Evolutionary conservation across 2,329 filamentous ascomycete genomes (phyloP), one percentile per base, ranked within the genome.

Genomic region (Talaromyces islandicus): DNA sequence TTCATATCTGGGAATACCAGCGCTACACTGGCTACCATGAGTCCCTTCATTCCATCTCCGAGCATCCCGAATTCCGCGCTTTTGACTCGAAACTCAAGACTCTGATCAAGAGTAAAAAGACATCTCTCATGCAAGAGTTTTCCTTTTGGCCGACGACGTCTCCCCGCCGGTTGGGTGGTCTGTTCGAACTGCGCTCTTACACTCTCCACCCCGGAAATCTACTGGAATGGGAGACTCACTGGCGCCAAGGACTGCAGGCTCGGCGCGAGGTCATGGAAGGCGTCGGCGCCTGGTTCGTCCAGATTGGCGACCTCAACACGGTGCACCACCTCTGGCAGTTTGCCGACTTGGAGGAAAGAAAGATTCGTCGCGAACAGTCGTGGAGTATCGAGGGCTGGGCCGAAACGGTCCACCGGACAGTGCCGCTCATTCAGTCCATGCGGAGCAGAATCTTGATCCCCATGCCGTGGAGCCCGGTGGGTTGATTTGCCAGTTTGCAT

Each of bases 1-100:
- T 99, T 56, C 94, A 99, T 75, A 99, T 99, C 70, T 99, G 94
- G 94, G 94, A 99, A 77, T 99, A 99, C 76, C 92, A 97, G 77
- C 89, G 92, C 69, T 99, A 97, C 78, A 84, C 92, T 68, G 94
- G 94, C 63, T 97, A 97, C 77, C 94, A 99, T 77, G 87, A 89
- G 62, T 97, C 94, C 21, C 83, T 96, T 53, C 85, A 97, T 79
- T 85, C 84, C 67, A 96, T 97, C 66, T 86, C 90, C 62, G 80
- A 83, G 67, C 91, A 96, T 69, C 89, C 91, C 64, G 91, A 92
- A 19, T 97, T 91, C 74, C 79, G 87, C 66, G 88, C 85, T 10
- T 97, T 97, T 72, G 91, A 96, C 73, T 80, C 80, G 64, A 90
- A 93, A 77, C 87, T 99, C 57, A 92, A 92, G 76, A 82, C 80